Evolutionary conservation across 139 green algal species (phyloP), one percentile per base, ranked within the genome.

Genomic region (Astrephomene gubernaculifera): DNA sequence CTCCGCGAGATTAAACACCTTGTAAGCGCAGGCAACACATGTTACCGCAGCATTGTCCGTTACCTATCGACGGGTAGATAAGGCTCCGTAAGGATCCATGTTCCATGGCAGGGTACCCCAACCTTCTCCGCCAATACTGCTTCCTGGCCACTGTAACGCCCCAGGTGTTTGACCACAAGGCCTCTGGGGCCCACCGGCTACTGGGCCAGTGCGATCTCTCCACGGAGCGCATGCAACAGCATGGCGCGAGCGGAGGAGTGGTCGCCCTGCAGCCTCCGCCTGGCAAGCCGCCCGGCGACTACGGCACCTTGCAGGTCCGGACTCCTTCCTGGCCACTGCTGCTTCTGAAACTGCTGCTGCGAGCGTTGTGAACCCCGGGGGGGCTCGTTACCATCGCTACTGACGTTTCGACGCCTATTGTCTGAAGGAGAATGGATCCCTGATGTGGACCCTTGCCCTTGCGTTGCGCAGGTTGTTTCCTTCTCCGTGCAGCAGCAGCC

Each of bases 141-240:
- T 57, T 57, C 49, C 49, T 33, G 35, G 44, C n/a, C n/a, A n/a
- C n/a, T n/a, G n/a, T n/a, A n/a, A n/a, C n/a, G n/a, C n/a, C n/a
- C n/a, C 45, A 83, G 63, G 63, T 84, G 0, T 84, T 43, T 25
- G 60, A 84, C 78, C 74, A 84, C 43, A 44, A 73, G 29, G 41
- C 38, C 36, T 35, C 2, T 19, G 64, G 69, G 38, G 2, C 27
- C 6, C 82, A 69, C 45, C 57, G 36, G 53, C 27, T 64, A n/a
- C 68, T 74, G 33, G 44, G 82, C 27, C 45, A 49, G 38, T 52
- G n/a, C 7, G 57, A 71, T 4, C 24, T 63, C 19, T 86, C n/a
- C 75, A 79, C 52, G 57, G 12, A 71, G 41, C 72, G 52, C 7
- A 60, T 88, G 65, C 31, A 49, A 49, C 36, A 57, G 71, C 70